These are phyloP conservation scores for Manihot esculenta DNA, from an alignment of 441 rosid genomes.

Conservation along the genomic window DNA sequence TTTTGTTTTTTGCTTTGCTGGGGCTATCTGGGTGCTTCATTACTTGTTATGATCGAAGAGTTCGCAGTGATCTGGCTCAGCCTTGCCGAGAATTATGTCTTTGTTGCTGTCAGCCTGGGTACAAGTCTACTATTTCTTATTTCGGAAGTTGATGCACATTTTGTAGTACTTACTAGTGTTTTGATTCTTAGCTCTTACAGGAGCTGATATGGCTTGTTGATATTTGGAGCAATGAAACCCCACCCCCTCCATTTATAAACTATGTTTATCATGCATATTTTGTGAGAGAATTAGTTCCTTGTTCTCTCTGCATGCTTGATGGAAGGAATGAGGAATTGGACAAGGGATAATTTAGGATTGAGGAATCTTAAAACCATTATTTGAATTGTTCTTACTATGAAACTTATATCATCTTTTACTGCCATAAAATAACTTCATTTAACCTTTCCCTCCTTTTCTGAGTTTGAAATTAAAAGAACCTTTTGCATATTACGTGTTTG, in stretches of 20 bases:
- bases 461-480: not conserved
- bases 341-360: not conserved
- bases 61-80: constrained; percentile 96
- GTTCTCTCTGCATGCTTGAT: not conserved
- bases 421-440: not conserved
- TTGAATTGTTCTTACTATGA: not conserved
- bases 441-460: not conserved
- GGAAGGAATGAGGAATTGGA: not conserved
- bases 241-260: too few relatives aligned
- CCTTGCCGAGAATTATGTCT: constrained; percentile 98
- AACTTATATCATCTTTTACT: not conserved
- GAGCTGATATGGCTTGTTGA: not conserved
- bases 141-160: constrained; percentile 8
- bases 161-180: not conserved
- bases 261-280: not conserved
- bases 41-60: constrained; percentile 98
- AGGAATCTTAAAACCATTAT: not conserved
- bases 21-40: constrained; percentile 99
- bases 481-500: not conserved
- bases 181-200: not conserved
- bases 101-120: constrained; percentile 99
- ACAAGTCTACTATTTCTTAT: constrained; percentile 26
- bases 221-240: not conserved
- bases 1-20: constrained; percentile 93
- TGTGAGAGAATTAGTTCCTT: not conserved